Base-by-base conservation (phyloP, 345 rosid genomes). In the Arabidopsis suecica region DNA sequence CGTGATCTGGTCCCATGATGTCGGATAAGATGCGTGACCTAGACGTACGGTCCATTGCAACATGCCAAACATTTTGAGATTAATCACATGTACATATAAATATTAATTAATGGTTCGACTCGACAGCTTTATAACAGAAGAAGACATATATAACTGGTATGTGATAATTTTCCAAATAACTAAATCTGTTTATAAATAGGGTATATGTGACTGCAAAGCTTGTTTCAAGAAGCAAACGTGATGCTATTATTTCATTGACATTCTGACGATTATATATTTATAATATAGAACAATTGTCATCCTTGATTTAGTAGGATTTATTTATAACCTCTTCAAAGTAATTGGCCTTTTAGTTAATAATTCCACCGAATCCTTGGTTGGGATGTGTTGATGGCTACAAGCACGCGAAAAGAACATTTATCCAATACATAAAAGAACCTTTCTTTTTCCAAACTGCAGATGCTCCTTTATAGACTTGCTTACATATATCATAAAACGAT, bases 361-460 rank as follows among this genome's bases (percentile, higher is more conserved):
- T 68, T 42, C 58, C 58, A 59, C 72, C 65, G 84, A 82, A 84
- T 82, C 82, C 53, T 65, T 78, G 22, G 65, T 68, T 68, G 42
- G 49, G 22, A 60, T 53, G 65, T 63, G 49, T 47, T 70, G 74
- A 60, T 71, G 32, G 75, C 30, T 69, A 69, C 65, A 69, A 16
- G 73, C 64, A 69, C 62, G 48, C 68, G 74, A 51, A 68, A 61
- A 68, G 64, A 76, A 60, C 68, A 67, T 59, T 37, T 60, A 66
- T 66, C 78, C 51, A 57, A 47, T 40, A 40, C 9, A 68, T 28
- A 40, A 47, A 28, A 53, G 67, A 75, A 22, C 44, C 28, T 49
- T 67, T 75, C 45, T 38, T 75, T 68, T 68, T 5, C 45, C 38
- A 51, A 50, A 50, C 33, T 59, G 57, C 34, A 45, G 72, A 58